Evolutionary conservation across 2,329 filamentous ascomycete species (phyloP).

Genomic region (Fusarium globosum): DNA sequence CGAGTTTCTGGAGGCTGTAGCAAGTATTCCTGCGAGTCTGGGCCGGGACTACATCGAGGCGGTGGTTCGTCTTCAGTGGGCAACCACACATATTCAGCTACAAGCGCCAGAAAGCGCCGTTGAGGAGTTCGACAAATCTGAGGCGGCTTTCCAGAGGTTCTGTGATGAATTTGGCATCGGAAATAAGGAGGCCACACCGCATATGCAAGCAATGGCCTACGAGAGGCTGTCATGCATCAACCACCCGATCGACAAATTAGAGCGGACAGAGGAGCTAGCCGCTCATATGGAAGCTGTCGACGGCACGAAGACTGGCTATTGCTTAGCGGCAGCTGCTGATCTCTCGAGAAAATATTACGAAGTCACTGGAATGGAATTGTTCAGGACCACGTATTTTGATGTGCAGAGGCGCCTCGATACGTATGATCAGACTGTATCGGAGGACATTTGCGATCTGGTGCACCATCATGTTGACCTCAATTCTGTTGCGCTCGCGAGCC

Average conservation of each 20-base stretch:
- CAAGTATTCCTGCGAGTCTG: background rate
- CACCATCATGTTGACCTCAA: background rate
- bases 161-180: background rate
- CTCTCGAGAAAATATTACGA: background rate
- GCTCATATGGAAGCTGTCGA: background rate
- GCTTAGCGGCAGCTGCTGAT: background rate
- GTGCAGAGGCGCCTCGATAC: background rate
- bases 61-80: background rate
- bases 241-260: background rate
- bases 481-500: background rate
- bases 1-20: background rate
- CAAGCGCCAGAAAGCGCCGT: background rate
- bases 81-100: background rate
- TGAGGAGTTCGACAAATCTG: background rate
- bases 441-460: background rate
- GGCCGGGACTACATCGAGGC: background rate
- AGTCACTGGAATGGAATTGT: background rate
- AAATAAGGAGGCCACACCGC: background rate
- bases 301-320: background rate
- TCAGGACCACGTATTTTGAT: background rate
- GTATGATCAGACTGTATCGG: background rate
- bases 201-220: background rate
- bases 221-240: background rate
- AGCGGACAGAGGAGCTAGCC: background rate
- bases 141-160: background rate